Conservation (phyloP, 2,329 filamentous ascomycete genomes). For the Colletotrichum zoysiae region DNA sequence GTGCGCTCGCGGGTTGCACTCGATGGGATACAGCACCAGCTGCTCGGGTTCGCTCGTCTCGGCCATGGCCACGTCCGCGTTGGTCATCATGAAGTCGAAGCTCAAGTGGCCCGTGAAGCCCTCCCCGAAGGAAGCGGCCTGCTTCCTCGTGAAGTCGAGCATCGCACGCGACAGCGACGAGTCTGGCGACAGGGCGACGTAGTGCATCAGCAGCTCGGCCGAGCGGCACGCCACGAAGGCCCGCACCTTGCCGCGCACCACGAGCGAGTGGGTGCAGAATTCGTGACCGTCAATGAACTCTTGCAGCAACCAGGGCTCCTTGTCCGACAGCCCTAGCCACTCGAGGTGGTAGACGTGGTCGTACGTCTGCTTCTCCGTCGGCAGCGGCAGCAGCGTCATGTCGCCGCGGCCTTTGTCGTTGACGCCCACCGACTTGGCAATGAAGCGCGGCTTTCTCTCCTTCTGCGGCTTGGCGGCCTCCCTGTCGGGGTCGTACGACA, state of each 20-base stretch:
- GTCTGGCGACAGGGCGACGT: constrained; percentile 67
- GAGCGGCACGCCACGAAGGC: constrained; percentile 77
- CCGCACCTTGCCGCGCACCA: constrained; percentile 74
- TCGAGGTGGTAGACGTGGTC: constrained; percentile 65
- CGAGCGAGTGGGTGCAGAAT: constrained; percentile 78
- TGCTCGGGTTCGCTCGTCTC: constrained; percentile 43
- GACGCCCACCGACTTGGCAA: constrained; percentile 75
- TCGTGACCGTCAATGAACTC: constrained; percentile 73
- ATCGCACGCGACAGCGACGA: constrained; percentile 70
- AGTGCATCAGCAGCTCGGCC: constrained; percentile 74
- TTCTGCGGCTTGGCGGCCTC: constrained; percentile 23
- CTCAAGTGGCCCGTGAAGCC: constrained; percentile 77
- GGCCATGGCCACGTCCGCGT: constrained; percentile 51
- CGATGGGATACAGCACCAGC: constrained; percentile 72
- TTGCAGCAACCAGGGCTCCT: constrained; percentile 75
- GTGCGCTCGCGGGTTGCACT: constrained; percentile 78
- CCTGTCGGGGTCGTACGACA: constrained; percentile 23
- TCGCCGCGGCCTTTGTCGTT: constrained; percentile 70
- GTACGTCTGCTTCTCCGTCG: constrained; percentile 64
- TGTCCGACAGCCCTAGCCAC: constrained; percentile 60
- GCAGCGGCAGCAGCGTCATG: constrained; percentile 74
- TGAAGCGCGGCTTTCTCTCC: constrained; percentile 59
- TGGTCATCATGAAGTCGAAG: constrained; percentile 77
- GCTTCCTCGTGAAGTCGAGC: constrained; percentile 72
- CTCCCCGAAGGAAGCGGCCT: constrained; percentile 63